Evolutionary conservation across 2,329 filamentous ascomycete species (phyloP), one percentile per base, ranked within the genome.

Genomic region (Myriosclerotinia curreyana): DNA sequence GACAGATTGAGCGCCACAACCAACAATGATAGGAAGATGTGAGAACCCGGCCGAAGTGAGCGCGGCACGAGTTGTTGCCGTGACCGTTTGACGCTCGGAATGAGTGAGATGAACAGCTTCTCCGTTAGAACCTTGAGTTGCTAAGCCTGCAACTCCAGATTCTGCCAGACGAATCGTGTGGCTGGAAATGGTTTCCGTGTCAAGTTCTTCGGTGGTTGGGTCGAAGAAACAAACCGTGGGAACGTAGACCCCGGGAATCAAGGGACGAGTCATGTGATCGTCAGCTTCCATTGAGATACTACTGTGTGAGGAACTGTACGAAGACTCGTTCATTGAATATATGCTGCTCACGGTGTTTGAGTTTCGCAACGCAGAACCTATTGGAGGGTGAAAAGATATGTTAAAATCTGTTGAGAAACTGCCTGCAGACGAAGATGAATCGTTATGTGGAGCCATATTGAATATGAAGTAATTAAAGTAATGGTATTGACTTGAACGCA

Each of bases 151-250:
- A 58, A 88, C 80, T 56, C 86, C 86, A 49, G 84, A 81, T 69
- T 81, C 75, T 52, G 84, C 86, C 20, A 89, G 81, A 70, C 83
- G 82, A 40, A 85, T 79, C 44, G 84, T 84, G 66, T 75, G 74
- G 22, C 54, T 67, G 31, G 69, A 71, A 65, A 74, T 86, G 48
- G 85, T 83, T 44, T 79, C 76, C 15, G 83, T 79, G 72, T 92
- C 89, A 63, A 92, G 77, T 63, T 91, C 84, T 74, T 92, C 89
- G 1, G 81, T 83, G 28, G 79, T 80, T 2, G 80, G 76, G 63
- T 88, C 79, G 75, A 92, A 92, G 79, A 92, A 91, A 75, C 87
- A 87, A 71, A 90, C 81, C 22, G 88, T 91, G 34, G 89, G 89
- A 55, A 90, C 87, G 73, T 91, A 91, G 69, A 91, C 82, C 59